Evolutionary conservation across 257 asterid genomes (phyloP).

Genomic region (Verbena officinalis): DNA sequence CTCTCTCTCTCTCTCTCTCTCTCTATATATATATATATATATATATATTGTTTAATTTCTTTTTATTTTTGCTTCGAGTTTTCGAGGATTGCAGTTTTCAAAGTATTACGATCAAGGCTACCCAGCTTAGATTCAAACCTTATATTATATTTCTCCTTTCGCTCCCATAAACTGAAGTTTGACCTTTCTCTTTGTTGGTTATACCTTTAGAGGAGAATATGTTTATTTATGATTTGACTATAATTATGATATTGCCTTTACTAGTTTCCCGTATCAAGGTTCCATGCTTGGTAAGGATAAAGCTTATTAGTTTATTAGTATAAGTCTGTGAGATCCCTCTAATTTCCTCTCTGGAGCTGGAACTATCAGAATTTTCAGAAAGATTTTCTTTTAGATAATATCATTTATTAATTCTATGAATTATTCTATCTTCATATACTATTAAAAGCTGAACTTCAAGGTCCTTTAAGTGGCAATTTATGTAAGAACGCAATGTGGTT

Average conservation of each 20-base stretch:
- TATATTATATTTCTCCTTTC: constrained; percentile 5
- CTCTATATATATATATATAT: background rate
- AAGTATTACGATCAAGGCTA: constrained; percentile 3
- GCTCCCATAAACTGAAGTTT: constrained; percentile 11
- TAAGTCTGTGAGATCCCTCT: constrained; percentile 18
- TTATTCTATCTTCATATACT: constrained; percentile 10
- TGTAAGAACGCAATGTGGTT: constrained; percentile 8
- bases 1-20: constrained; percentile 10
- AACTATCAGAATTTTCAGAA: constrained; percentile 22
- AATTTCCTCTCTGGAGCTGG: constrained; percentile 13
- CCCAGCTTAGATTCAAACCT: constrained; percentile 26
- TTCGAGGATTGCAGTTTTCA: constrained; percentile 1
- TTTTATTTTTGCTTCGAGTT: constrained; percentile 9
- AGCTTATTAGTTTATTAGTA: background rate
- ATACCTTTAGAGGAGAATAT: constrained; percentile 19
- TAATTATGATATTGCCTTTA: constrained; percentile 11
- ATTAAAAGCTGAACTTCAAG: background rate
- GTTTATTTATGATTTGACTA: constrained; percentile 4
- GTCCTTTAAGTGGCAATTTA: constrained; percentile 20
- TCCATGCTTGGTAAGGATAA: constrained; percentile 19
- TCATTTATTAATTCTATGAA: constrained; percentile 4
- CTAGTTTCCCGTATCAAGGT: background rate
- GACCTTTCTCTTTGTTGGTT: constrained; percentile 16
- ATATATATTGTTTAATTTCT: constrained; percentile 15
- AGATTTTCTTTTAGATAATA: constrained; percentile 17